Percentiles rank a stretch among this genome's conserved stretches.
These are phyloP conservation scores for Leishmania mexicana DNA, from an alignment of 208 protist genomes.

Conservation along the genomic window DNA sequence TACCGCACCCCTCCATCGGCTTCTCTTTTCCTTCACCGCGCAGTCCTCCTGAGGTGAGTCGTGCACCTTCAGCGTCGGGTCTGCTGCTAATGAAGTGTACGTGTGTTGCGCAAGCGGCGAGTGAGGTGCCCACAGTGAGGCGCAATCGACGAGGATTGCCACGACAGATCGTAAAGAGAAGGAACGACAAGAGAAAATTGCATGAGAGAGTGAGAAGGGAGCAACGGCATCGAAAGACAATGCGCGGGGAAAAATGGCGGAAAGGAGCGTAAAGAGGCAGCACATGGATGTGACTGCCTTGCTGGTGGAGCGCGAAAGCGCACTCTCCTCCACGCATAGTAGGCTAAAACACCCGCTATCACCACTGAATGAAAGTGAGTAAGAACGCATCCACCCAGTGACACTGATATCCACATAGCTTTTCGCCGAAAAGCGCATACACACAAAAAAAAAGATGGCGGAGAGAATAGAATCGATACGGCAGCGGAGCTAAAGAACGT, in stretches of 20 bases:
- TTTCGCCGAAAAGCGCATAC: not conserved
- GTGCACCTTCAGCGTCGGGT: not conserved
- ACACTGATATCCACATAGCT: not conserved
- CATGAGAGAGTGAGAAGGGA: conserved; percentile 1
- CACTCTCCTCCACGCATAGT: not conserved
- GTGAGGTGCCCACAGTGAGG: conserved; percentile 3
- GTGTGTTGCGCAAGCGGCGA: not conserved
- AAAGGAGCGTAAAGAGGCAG: not conserved
- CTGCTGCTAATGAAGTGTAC: not conserved
- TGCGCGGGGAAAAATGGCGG: not conserved
- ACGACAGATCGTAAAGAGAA: not conserved
- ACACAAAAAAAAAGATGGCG: not conserved
- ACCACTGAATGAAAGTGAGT: not conserved
- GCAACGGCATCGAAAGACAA: conserved; percentile 9
- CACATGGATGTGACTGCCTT: not conserved
- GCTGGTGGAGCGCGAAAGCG: not conserved
- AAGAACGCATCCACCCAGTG: not conserved
- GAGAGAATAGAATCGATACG: not conserved
- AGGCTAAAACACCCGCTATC: not conserved
- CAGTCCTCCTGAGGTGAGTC: not conserved
- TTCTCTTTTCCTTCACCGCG: not conserved
- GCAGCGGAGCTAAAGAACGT: not conserved
- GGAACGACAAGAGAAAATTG: conserved; percentile 5
- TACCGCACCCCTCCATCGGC: not conserved
- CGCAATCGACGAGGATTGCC: not conserved